Evolutionary conservation across 2,329 filamentous ascomycete species (phyloP), one percentile per base, ranked within the genome.

Genomic region (Paraconiothyrium brasiliense): DNA sequence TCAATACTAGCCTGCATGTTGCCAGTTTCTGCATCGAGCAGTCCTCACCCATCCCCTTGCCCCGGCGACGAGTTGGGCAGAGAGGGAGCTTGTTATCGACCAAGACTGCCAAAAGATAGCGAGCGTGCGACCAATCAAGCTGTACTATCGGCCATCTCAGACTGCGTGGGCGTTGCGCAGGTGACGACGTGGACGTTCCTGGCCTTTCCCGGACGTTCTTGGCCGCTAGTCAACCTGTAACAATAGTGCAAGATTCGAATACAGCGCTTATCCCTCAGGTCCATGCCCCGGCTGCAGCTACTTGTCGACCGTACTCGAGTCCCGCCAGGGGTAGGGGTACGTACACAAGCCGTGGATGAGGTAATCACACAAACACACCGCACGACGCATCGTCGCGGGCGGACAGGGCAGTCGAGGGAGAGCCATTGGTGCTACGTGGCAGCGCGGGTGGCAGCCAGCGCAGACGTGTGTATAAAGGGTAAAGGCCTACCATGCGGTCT

Each of bases 141-240:
- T 2, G 34, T 34, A 3, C 10, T 24, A n/a, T 16, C 51, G 9
- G 34, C 43, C 50, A n/a, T 47, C 27, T 32, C 57, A 59, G 34
- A 51, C 32, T 51, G 56, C 54, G 59, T 52, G 54, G 59, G 54
- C 54, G 34, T 57, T 55, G 55, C 35, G 49, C 48, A n/a, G 32
- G 34, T 39, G 34, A 10, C 30, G 22, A 16, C 30, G 35, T 43
- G 10, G 37, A 52, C 41, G 52, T 39, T 11, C 58, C 58, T 52
- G 57, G 57, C 32, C 37, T 47, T 56, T 34, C 46, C 35, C 20
- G 44, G 41, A 24, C 41, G 51, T 57, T 20, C 20, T 20, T 59
- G 61, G 58, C 58, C 59, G 37, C 64, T 63, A 63, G 60, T 63
- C 58, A 52, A 65, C 50, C 62, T 67, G 59, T 57, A 62, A 68